phyloP scores from a whole-genome alignment of 2,329 filamentous ascomycete species.

The Thielaviopsis euricoi region DNA sequence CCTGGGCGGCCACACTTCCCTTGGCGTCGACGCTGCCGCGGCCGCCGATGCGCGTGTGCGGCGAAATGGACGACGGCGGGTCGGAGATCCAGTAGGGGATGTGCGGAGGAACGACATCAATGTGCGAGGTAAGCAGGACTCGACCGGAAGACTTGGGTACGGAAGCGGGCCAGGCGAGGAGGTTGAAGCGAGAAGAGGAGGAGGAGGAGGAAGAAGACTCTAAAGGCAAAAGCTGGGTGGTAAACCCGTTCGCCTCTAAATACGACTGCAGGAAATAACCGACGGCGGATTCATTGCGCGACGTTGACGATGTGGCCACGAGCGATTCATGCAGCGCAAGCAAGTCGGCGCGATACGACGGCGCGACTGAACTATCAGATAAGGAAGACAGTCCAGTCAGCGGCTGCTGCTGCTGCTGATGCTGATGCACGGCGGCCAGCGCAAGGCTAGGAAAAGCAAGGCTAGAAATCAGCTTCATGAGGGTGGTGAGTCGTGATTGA shows the following conservation, averaged over 20 bases:
- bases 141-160: slow-evolving; percentile 32
- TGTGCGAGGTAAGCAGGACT: slow-evolving; percentile 62
- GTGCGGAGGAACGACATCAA: slow-evolving; percentile 61
- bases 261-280: slow-evolving; percentile 53
- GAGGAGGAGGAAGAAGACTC: slow-evolving; percentile 12
- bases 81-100: slow-evolving; percentile 48
- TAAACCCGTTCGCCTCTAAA: slow-evolving; percentile 34
- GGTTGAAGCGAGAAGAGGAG: slow-evolving; percentile 45
- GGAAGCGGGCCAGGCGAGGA: slow-evolving; percentile 48
- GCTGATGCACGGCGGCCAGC: too few relatives aligned
- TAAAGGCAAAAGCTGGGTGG: slow-evolving; percentile 21
- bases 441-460: too few relatives aligned
- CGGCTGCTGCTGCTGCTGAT: too few relatives aligned
- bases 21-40: slow-evolving; percentile 62
- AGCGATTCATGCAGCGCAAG: slow-evolving; percentile 10
- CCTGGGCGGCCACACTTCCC: slow-evolving; percentile 54
- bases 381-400: too few relatives aligned
- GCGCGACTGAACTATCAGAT: too few relatives aligned
- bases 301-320: slow-evolving; percentile 12
- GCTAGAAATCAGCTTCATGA: too few relatives aligned
- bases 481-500: too few relatives aligned
- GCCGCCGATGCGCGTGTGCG: slow-evolving; percentile 41
- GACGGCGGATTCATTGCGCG: slow-evolving; percentile 25
- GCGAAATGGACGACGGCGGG: slow-evolving; percentile 24
- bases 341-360: slow-evolving; percentile 2